Base-by-base conservation (phyloP, 2,329 filamentous ascomycete genomes). In the Byssoonygena ceratinophila region DNA sequence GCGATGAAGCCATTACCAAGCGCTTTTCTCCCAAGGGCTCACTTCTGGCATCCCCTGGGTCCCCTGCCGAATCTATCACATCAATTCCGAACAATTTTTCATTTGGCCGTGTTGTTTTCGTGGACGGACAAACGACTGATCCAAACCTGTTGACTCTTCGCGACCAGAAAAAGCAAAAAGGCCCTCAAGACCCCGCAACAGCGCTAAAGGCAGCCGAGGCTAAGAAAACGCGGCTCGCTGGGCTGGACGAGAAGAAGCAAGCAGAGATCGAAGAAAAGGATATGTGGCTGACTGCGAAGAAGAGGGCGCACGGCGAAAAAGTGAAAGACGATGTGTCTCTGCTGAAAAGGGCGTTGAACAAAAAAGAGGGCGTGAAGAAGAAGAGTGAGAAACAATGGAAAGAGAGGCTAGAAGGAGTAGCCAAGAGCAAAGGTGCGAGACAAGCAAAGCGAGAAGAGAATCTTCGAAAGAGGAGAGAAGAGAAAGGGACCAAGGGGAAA, bases 201-300 rank as follows among this genome's bases (percentile, higher is more conserved):
- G 88, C 90, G 5, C 80, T 98, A n/a, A 78, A 85, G 61, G 87
- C 86, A 49, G 82, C 87, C 1, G 84, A 96, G 70, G 86, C 87
- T 63, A 91, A 95, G 70, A 85, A 90, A 71, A 82, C 84, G 61
- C 84, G 89, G 25, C 73, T 97, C 27, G 78, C 82, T 41, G 78
- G 74, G 25, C 79, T 95, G 63, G 85, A 91, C 61, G 80, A 84
- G 1, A 79, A 81, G 59, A 94, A 95, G 72, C 84, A 85, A 52
- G 83, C 83, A 56, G 87, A 94, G 55, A 84, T 97, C 41, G 82
- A 89, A 55, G 87, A 96, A 69, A 97, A 97, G 74, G 91, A 98
- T 63, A 75, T 83, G 54, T 98, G 92, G 92, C 76, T 96, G 54
- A 91, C 86, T 45, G 92, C 92, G 1, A 85, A 91, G 69, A 87